Percentiles rank a stretch among this genome's conserved stretches.
Conservation (phyloP, 2,329 filamentous ascomycete genomes). For the Salinomyces thailandicus region DNA sequence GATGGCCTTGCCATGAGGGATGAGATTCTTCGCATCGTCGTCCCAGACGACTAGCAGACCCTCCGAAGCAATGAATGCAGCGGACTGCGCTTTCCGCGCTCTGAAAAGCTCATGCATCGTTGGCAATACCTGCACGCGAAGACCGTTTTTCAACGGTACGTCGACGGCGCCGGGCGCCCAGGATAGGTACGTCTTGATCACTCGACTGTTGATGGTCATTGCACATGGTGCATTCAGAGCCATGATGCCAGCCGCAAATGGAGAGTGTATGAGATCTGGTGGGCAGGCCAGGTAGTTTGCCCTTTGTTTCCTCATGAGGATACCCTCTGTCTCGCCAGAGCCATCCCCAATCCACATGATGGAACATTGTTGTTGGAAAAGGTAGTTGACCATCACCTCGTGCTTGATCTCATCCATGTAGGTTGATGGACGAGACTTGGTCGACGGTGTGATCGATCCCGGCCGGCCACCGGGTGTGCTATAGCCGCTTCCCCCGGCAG, state of each 20-base stretch:
- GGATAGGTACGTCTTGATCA: conserved; percentile 67
- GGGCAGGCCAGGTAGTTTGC: conserved; percentile 66
- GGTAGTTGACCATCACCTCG: conserved; percentile 73
- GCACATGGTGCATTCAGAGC: conserved; percentile 68
- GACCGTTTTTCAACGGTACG: conserved; percentile 64
- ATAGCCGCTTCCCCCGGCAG: conserved; percentile 22
- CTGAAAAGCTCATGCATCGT: conserved; percentile 59
- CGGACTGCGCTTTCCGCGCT: conserved; percentile 69
- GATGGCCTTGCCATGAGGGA: conserved; percentile 59
- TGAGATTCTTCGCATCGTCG: conserved; percentile 59
- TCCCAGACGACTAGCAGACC: conserved; percentile 71
- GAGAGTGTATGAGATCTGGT: conserved; percentile 50
- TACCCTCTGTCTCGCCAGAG: conserved; percentile 59
- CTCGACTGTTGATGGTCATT: conserved; percentile 70
- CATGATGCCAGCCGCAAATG: conserved; percentile 54
- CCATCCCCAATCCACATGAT: conserved; percentile 64
- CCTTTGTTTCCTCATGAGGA: conserved; percentile 56
- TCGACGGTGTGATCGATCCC: conserved; percentile 34
- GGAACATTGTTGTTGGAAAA: conserved; percentile 69
- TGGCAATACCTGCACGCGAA: conserved; percentile 66
- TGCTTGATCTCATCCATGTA: conserved; percentile 13
- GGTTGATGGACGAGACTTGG: conserved; percentile 3
- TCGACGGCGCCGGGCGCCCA: conserved; percentile 64
- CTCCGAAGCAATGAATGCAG: conserved; percentile 64
- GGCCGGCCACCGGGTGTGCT: conserved; percentile 39